phyloP scores from a whole-genome alignment of 495 filamentous ascomycete genomes.

The Baudoinia panamericana region DNA sequence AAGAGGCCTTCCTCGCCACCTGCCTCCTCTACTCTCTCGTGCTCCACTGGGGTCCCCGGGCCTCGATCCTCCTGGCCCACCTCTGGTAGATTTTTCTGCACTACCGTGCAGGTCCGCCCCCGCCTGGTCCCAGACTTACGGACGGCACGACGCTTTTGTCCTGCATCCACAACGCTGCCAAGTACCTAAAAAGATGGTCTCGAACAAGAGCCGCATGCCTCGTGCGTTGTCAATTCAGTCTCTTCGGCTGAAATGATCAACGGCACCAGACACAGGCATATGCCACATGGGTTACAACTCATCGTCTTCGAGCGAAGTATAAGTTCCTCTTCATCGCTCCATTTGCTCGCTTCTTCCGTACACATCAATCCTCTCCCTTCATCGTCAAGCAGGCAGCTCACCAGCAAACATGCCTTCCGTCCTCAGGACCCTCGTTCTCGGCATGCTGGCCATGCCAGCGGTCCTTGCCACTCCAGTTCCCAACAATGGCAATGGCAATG shows the following conservation, averaged over 20 bases:
- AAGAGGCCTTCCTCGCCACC: too few species aligned
- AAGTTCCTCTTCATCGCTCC: not conserved
- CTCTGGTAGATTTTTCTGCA: too few species aligned
- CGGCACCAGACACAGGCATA: not conserved
- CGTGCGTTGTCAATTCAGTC: not conserved
- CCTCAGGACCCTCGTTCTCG: not conserved
- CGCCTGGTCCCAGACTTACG: too few species aligned
- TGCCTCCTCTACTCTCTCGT: too few species aligned
- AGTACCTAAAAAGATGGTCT: too few species aligned
- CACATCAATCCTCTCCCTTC: not conserved
- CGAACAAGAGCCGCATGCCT: not conserved
- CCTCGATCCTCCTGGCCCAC: too few species aligned
- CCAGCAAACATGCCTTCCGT: not conserved
- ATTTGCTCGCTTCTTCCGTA: not conserved
- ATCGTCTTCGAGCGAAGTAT: not conserved
- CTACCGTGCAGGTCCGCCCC: too few species aligned
- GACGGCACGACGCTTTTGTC: too few species aligned
- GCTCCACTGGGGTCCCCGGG: too few species aligned
- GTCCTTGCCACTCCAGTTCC: constrained; percentile 1
- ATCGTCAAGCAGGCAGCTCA: not conserved
- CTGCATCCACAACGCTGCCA: too few species aligned
- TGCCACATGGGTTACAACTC: not conserved
- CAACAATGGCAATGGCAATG: not conserved
- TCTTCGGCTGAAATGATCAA: not conserved
- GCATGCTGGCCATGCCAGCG: constrained; percentile 1